These are phyloP conservation scores for Serendipita sp. DNA, from an alignment of 768 basidiomycete species.

Conservation along the genomic window DNA sequence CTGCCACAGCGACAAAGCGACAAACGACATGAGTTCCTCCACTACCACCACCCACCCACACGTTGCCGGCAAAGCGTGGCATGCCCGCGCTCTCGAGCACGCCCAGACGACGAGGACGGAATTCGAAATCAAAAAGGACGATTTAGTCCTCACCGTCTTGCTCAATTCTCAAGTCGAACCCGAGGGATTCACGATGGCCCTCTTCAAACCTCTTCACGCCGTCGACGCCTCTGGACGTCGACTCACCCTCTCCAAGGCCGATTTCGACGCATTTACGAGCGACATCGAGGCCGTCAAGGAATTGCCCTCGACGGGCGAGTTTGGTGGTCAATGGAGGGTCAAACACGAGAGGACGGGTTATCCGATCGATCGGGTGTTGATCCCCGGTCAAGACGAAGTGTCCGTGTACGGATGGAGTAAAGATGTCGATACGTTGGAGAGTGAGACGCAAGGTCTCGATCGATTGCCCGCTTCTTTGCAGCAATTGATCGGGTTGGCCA, in stretches of 20 bases:
- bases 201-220: neutral
- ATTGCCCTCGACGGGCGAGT: neutral
- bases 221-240: constrained; percentile 4
- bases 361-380: neutral
- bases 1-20: neutral
- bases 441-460: neutral
- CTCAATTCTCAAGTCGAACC: constrained; percentile 3
- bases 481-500: neutral
- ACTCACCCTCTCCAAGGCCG: constrained; percentile 1
- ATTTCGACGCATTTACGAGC: neutral
- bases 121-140: neutral
- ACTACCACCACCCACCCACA: neutral
- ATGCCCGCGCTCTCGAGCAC: constrained; percentile 3
- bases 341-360: neutral
- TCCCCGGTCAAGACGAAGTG: neutral
- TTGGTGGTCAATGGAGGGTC: neutral
- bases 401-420: constrained; percentile 2
- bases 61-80: neutral
- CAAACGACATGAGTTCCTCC: neutral
- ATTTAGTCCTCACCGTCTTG: neutral
- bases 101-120: neutral
- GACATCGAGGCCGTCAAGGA: neutral
- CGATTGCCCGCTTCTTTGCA: neutral
- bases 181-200: constrained; percentile 7
- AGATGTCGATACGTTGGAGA: neutral